A percentile compares a stretch with the other conserved stretches of the same genome.
These are phyloP conservation scores for Plasmodium yoelii DNA, from an alignment of 169 alveolate species.

Conservation along the genomic window DNA sequence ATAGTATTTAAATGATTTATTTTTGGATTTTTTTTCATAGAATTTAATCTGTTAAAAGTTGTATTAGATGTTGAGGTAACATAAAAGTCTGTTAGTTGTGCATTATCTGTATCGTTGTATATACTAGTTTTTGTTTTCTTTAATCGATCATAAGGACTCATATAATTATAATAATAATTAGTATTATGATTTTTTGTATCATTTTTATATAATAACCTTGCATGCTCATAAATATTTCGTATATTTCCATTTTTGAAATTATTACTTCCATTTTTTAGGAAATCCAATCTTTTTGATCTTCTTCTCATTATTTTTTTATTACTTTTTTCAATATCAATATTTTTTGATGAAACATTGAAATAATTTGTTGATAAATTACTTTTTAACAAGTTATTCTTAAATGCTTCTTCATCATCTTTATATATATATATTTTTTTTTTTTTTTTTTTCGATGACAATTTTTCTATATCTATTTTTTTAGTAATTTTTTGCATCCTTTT, in stretches of 20 bases:
- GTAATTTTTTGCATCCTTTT: slow-evolving; percentile 31
- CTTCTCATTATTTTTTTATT: slow-evolving; percentile 23
- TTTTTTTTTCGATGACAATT: slow-evolving; percentile 29
- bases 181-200: slow-evolving; percentile 33
- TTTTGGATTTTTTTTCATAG: slow-evolving; percentile 15
- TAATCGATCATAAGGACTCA: slow-evolving; percentile 2
- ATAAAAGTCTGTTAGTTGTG: slow-evolving; percentile 49
- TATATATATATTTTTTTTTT: slow-evolving; percentile 13
- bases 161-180: slow-evolving; percentile 7
- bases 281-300: background rate
- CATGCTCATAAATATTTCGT: slow-evolving; percentile 10
- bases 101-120: slow-evolving; percentile 46
- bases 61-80: slow-evolving; percentile 60
- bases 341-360: background rate
- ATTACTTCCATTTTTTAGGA: background rate
- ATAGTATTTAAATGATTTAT: background rate
- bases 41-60: slow-evolving; percentile 14
- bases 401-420: slow-evolving; percentile 4
- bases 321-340: slow-evolving; percentile 17
- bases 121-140: slow-evolving; percentile 16
- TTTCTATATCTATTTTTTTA: slow-evolving; percentile 60
- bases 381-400: slow-evolving; percentile 22
- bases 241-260: slow-evolving; percentile 1
- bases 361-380: slow-evolving; percentile 7
- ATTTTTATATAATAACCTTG: slow-evolving; percentile 22